These are phyloP conservation scores for Phytophthora vignae DNA, from an alignment of 352 stramenopile genomes.

Conservation along the genomic window DNA sequence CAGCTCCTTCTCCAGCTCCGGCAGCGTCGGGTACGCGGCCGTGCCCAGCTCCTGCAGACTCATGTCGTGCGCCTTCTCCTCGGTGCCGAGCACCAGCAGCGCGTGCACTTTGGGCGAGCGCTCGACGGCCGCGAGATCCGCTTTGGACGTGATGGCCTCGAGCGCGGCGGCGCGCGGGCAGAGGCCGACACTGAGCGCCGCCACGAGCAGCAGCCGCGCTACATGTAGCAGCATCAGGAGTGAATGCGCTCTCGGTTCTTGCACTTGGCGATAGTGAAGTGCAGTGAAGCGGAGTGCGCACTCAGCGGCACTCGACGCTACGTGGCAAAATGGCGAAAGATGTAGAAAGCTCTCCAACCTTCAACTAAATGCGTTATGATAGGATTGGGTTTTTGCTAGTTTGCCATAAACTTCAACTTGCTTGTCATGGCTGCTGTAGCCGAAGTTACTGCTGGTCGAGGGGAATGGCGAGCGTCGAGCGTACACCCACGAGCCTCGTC, in stretches of 20 bases:
- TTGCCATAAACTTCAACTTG: conserved; percentile 1
- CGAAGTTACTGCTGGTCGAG: not conserved
- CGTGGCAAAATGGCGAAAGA: conserved; percentile 27
- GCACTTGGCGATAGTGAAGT: conserved; percentile 24
- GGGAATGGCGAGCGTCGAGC: not conserved
- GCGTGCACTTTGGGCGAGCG: conserved; percentile 40
- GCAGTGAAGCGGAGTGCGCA: conserved; percentile 27
- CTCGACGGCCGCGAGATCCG: conserved; percentile 40
- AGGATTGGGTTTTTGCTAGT: conserved; percentile 16
- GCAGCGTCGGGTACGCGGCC: conserved; percentile 48
- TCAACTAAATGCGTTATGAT: conserved; percentile 17
- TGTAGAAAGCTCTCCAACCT: conserved; percentile 5
- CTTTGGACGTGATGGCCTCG: conserved; percentile 32
- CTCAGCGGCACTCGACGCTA: not conserved
- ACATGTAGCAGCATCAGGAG: conserved; percentile 13
- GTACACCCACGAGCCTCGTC: conserved; percentile 3
- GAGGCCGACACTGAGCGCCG: not conserved
- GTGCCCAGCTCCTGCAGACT: conserved; percentile 37
- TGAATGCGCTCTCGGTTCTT: conserved; percentile 13
- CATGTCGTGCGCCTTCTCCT: conserved; percentile 24
- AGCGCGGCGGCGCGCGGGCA: conserved; percentile 17
- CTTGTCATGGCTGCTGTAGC: not conserved
- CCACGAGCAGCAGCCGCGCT: conserved; percentile 19
- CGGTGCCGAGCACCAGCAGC: conserved; percentile 40
- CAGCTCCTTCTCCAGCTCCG: conserved; percentile 52